Evolutionary conservation across 768 basidiomycete genomes (phyloP).

Genomic region (Galerina sulciceps): DNA sequence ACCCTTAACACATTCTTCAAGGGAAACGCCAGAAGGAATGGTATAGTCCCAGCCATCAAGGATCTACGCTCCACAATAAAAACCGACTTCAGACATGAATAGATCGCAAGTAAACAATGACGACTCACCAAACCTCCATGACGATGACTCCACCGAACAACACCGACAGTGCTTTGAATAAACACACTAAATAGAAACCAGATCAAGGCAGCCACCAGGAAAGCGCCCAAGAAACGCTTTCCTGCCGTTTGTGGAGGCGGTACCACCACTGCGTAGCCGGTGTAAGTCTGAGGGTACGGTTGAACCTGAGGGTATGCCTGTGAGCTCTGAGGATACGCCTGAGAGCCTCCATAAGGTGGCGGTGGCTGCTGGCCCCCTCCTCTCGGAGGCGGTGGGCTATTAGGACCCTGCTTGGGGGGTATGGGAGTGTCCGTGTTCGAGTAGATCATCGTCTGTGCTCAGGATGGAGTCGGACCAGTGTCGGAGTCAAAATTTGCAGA

Average conservation of each 20-base stretch:
- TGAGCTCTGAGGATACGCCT: background rate
- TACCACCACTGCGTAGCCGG: too few relatives aligned
- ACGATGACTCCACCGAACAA: background rate
- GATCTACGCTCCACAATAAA: too few relatives aligned
- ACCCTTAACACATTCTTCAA: slow-evolving; percentile 13
- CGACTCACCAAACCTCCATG: background rate
- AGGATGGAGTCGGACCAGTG: too few relatives aligned
- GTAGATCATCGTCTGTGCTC: too few relatives aligned
- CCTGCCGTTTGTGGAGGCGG: background rate
- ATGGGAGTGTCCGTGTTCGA: too few relatives aligned
- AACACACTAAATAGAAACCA: slow-evolving; percentile 3
- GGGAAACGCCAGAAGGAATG: slow-evolving; percentile 4
- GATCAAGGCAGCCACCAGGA: background rate
- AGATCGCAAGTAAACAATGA: background rate
- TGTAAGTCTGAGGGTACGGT: background rate
- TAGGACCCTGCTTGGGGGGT: too few relatives aligned
- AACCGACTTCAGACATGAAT: background rate
- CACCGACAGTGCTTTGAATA: background rate
- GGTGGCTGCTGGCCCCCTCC: too few relatives aligned
- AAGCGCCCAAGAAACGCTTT: slow-evolving; percentile 1
- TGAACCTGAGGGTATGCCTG: background rate
- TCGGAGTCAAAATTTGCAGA: too few relatives aligned
- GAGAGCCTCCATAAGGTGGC: too few relatives aligned
- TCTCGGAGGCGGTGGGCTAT: too few relatives aligned
- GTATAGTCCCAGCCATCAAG: slow-evolving; percentile 6